Evolutionary conservation across 257 asterid species (phyloP).

Genomic region (Solanum gandarillasii): DNA sequence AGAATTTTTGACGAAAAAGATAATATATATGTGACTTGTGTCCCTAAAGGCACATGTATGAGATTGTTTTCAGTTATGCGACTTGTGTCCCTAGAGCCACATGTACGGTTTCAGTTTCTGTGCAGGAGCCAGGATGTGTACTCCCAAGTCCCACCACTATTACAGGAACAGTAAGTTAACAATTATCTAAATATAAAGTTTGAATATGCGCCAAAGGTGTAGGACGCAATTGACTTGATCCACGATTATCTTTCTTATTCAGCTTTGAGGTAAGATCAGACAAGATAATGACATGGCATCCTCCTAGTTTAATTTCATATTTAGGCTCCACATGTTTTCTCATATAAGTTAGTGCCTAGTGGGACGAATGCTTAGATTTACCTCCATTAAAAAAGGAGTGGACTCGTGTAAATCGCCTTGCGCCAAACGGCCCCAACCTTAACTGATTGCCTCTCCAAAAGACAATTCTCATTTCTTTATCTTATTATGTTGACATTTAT

Average conservation of each 20-base stretch:
- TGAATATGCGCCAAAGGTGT: not conserved
- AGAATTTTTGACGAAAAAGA: not conserved
- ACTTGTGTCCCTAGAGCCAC: not conserved
- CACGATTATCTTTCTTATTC: not conserved
- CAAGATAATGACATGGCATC: not conserved
- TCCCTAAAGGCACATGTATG: not conserved
- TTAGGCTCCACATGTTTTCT: not conserved
- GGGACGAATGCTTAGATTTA: not conserved
- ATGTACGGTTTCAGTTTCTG: not conserved
- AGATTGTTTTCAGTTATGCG: not conserved
- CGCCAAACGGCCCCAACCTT: not conserved
- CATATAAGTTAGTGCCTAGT: not conserved
- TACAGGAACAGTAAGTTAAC: not conserved
- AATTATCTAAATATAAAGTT: not conserved
- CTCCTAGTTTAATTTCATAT: not conserved
- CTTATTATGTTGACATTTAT: not conserved
- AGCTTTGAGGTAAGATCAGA: not conserved
- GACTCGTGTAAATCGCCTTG: not conserved
- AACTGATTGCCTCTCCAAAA: not conserved
- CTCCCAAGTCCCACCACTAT: not conserved
- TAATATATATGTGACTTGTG: not conserved
- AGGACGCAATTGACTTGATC: not conserved
- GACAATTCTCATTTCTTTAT: not conserved
- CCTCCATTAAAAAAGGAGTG: not conserved
- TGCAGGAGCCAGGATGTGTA: not conserved